phyloP scores from a whole-genome alignment of 495 filamentous ascomycete species.

The Aspergillus bertholletiae region DNA sequence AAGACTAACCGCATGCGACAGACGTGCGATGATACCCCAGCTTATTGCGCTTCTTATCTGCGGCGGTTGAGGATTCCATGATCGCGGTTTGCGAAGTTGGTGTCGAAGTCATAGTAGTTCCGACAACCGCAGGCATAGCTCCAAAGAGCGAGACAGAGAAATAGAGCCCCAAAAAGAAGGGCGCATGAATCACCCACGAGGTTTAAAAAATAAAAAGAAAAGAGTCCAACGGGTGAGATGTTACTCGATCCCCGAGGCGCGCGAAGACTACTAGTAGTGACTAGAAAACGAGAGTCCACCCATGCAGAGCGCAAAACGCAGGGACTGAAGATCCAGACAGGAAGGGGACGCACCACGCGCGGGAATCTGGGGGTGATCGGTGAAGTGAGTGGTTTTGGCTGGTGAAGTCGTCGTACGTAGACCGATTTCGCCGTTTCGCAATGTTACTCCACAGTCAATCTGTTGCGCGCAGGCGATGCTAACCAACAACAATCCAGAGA shows the following conservation, averaged over 20 bases:
- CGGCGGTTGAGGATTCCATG: slow-evolving; percentile 40
- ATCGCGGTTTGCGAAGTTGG: slow-evolving; percentile 57
- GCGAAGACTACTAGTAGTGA: neutral
- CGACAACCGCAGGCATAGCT: slow-evolving; percentile 48
- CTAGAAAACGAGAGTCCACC: neutral
- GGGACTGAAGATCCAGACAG: slow-evolving; percentile 7
- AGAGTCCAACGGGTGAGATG: neutral
- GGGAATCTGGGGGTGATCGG: slow-evolving; percentile 13
- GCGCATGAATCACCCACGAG: slow-evolving; percentile 30
- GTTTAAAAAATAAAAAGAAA: neutral
- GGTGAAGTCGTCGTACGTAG: slow-evolving; percentile 25
- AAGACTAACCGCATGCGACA: slow-evolving; percentile 88
- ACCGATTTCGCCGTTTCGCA: slow-evolving; percentile 14
- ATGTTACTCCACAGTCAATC: slow-evolving; percentile 17
- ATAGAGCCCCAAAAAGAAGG: slow-evolving; percentile 32
- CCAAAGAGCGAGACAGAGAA: slow-evolving; percentile 22
- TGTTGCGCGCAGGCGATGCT: slow-evolving; percentile 5
- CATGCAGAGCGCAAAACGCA: slow-evolving; percentile 11
- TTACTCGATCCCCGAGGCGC: neutral
- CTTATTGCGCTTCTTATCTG: slow-evolving; percentile 91
- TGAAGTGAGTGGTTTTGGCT: slow-evolving; percentile 20
- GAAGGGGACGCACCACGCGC: slow-evolving; percentile 25
- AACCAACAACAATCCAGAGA: slow-evolving; percentile 4
- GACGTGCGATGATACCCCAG: slow-evolving; percentile 96
- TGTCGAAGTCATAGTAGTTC: slow-evolving; percentile 58